Evolutionary conservation across 2,329 filamentous ascomycete genomes (phyloP), one percentile per base, ranked within the genome.

Genomic region (Cordyceps sp.): DNA sequence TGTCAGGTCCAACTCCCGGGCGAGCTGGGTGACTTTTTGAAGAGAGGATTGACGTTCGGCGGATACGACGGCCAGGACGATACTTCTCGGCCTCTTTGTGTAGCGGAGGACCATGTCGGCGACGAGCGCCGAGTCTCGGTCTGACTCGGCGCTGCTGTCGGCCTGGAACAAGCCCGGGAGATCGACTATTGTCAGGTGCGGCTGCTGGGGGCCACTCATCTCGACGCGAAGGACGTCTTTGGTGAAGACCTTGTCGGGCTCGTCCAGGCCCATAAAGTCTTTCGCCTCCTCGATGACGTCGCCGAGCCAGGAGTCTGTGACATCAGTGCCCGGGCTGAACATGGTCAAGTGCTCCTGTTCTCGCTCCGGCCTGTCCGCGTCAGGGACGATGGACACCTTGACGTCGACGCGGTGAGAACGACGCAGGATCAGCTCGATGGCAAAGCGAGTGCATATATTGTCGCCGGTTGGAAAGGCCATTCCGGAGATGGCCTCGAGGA

Each of bases 401-500:
- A 64, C 52, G 2, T 45, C 45, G 0, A 47, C 35, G 0, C 48
- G 32, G 0, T 46, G 15, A 4, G 49, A 50, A 9, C 61, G 59
- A 14, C 71, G 62, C 4, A 78, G 56, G 10, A 73, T 57, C 15
- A 78, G 51, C 45, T 78, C 69, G 0, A 71, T 78, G 0, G 72
- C 63, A 37, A 78, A 78, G 0, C 68, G 59, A 0, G 73, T 78
- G 46, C 72, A 78, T 0, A 75, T 44, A 24, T 61, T 66, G 33
- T 68, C 65, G 17, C 70, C 67, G 8, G 58, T 53, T 0, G 72
- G 72, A 37, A 79, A 78, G 0, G 61, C 58, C 2, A 78, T 59
- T 4, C 68, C 62, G 0, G 73, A 73, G 25, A 79, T 69, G 2
- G 70, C 73, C 41, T 78, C 70, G 0, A 79, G 60, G 0, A 77